Evolutionary conservation across 2,329 filamentous ascomycete species (phyloP).

Genomic region (Plectosphaerella plurivora): DNA sequence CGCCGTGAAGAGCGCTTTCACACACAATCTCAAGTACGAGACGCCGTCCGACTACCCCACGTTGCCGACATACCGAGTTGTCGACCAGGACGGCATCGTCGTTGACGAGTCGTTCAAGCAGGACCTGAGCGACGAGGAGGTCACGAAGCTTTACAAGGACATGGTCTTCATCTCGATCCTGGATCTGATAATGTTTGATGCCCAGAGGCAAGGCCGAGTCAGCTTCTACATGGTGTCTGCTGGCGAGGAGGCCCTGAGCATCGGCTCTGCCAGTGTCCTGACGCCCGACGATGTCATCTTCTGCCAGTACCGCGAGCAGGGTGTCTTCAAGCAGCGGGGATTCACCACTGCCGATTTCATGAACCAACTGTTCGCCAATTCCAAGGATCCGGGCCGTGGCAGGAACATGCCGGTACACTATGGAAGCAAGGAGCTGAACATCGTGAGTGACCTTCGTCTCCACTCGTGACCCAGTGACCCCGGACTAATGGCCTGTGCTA

Average conservation of each 20-base stretch:
- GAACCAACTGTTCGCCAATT: conserved; percentile 89
- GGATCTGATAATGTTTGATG: conserved; percentile 98
- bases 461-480: neutral
- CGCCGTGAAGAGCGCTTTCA: conserved; percentile 93
- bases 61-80: conserved; percentile 85
- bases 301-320: conserved; percentile 90
- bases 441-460: conserved; percentile 43
- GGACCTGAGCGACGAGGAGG: conserved; percentile 62
- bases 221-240: conserved; percentile 98
- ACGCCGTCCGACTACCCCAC: conserved; percentile 67
- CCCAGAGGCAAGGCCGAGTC: conserved; percentile 87
- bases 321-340: conserved; percentile 84
- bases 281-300: conserved; percentile 86
- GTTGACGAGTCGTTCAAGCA: conserved; percentile 69
- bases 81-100: conserved; percentile 82
- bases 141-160: conserved; percentile 57
- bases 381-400: conserved; percentile 71
- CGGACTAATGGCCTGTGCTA: conserved; percentile 20
- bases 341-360: conserved; percentile 88
- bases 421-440: conserved; percentile 76
- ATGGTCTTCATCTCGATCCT: conserved; percentile 74
- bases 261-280: conserved; percentile 82
- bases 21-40: conserved; percentile 71
- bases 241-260: conserved; percentile 89
- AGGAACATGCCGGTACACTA: conserved; percentile 99